Evolutionary conservation across 805 yeast species (phyloP).

Genomic region (Grigorovia jiainica): DNA sequence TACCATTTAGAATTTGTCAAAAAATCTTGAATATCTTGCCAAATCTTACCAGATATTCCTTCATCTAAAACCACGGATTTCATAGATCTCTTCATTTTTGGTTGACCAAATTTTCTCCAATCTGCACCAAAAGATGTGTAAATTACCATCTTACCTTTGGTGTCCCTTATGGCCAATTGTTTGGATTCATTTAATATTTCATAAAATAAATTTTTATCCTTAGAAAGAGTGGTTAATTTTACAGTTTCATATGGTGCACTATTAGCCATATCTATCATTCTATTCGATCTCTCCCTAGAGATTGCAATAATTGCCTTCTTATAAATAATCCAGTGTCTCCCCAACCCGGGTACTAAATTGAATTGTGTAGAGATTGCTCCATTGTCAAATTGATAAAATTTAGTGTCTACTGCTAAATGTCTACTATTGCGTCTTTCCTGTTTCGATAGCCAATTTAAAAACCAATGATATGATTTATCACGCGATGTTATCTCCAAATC

Average conservation of each 20-base stretch:
- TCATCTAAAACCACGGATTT: conserved; percentile 80
- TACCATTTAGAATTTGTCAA: conserved; percentile 81
- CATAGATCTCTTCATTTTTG: conserved; percentile 73
- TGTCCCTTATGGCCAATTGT: conserved; percentile 63
- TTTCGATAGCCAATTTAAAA: conserved; percentile 90
- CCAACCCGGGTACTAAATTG: conserved; percentile 94
- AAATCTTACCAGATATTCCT: conserved; percentile 56
- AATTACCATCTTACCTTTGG: conserved; percentile 89
- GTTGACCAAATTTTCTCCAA: conserved; percentile 97
- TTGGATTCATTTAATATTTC: conserved; percentile 79
- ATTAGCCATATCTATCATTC: conserved; percentile 76
- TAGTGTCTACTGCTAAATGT: conserved; percentile 85
- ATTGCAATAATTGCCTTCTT: conserved; percentile 83
- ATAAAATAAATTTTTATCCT: conserved; percentile 63
- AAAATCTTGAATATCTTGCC: conserved; percentile 72
- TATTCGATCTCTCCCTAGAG: conserved; percentile 82
- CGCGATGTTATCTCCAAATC: conserved; percentile 89
- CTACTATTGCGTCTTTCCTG: conserved; percentile 67
- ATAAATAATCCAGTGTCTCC: conserved; percentile 79
- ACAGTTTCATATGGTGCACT: conserved; percentile 96
- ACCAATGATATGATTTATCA: conserved; percentile 92
- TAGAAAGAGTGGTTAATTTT: conserved; percentile 80
- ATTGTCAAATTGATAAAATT: conserved; percentile 78
- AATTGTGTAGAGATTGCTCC: conserved; percentile 84
- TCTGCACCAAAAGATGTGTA: conserved; percentile 97